These are phyloP conservation scores for Chamaenerion angustifolium DNA, from an alignment of 345 rosid species.

Conservation along the genomic window DNA sequence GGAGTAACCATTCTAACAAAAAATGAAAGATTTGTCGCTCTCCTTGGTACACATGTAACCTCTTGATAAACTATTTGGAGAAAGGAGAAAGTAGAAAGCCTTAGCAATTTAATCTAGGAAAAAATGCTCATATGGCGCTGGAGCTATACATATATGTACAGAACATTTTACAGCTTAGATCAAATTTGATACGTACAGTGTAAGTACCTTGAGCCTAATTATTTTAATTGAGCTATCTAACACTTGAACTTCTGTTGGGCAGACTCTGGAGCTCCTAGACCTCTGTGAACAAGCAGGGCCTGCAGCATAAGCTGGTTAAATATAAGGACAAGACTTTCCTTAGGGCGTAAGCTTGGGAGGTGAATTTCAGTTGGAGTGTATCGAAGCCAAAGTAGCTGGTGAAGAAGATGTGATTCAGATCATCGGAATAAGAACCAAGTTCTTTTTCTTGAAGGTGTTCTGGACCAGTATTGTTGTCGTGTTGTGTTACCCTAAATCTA, in stretches of 20 bases:
- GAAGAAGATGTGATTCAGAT: background rate
- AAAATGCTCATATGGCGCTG: too few species aligned
- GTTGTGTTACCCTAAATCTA: background rate
- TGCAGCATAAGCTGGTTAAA: constrained; percentile 20
- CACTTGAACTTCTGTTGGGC: constrained; percentile 12
- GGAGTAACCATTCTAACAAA: background rate
- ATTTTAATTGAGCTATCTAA: constrained; percentile 1
- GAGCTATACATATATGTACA: too few species aligned
- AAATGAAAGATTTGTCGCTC: too few species aligned
- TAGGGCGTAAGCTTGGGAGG: background rate
- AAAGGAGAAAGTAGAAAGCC: background rate
- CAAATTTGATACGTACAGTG: background rate
- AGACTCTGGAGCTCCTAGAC: constrained; percentile 81
- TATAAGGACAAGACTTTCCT: background rate
- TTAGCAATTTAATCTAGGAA: too few species aligned
- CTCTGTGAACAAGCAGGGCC: constrained; percentile 91
- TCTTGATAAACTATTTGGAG: background rate
- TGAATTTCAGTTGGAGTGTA: background rate
- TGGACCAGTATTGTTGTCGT: background rate
- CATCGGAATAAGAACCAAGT: constrained; percentile 1
- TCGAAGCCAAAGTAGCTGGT: constrained; percentile 1
- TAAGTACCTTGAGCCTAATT: constrained; percentile 2
- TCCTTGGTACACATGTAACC: too few species aligned
- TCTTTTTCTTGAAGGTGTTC: background rate
- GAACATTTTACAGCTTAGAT: background rate